These are phyloP conservation scores for Prosopis cineraria DNA, from an alignment of 306 rosid genomes.

Conservation along the genomic window DNA sequence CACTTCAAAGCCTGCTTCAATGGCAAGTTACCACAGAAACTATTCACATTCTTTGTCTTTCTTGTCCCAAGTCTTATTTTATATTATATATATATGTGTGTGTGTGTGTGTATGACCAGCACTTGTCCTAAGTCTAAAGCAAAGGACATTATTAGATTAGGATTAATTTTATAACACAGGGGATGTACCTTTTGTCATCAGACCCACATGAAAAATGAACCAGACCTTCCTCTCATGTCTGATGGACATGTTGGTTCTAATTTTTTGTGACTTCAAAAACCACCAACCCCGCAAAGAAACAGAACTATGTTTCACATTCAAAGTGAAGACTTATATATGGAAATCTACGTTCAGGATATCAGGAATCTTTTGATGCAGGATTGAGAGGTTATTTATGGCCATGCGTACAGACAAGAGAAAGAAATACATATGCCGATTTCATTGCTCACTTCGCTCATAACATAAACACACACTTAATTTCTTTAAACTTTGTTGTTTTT, in stretches of 20 bases:
- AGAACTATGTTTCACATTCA: neutral
- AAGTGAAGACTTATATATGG: conserved; percentile 33
- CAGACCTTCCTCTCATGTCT: neutral
- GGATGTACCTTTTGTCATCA: conserved; percentile 16
- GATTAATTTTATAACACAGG: conserved; percentile 13
- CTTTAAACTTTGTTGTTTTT: too few relatives aligned
- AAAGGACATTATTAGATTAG: conserved; percentile 9
- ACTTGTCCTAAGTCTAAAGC: conserved; percentile 35
- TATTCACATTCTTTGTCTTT: conserved; percentile 25
- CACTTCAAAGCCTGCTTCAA: conserved; percentile 43
- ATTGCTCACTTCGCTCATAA: too few relatives aligned
- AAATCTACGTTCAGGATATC: conserved; percentile 39
- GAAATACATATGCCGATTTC: too few relatives aligned
- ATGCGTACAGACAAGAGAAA: too few relatives aligned
- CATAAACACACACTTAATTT: too few relatives aligned
- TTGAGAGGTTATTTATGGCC: too few relatives aligned
- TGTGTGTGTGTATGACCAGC: too few relatives aligned
- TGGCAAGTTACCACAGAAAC: conserved; percentile 28
- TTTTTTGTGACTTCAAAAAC: conserved; percentile 25
- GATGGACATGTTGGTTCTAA: conserved; percentile 23
- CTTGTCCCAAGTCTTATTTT: conserved; percentile 35
- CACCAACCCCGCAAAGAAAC: conserved; percentile 21
- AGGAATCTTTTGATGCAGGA: too few relatives aligned
- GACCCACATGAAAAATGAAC: neutral
- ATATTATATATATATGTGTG: too few relatives aligned